phyloP scores from a whole-genome alignment of 768 basidiomycete species.

The Rubroboletus satanas region DNA sequence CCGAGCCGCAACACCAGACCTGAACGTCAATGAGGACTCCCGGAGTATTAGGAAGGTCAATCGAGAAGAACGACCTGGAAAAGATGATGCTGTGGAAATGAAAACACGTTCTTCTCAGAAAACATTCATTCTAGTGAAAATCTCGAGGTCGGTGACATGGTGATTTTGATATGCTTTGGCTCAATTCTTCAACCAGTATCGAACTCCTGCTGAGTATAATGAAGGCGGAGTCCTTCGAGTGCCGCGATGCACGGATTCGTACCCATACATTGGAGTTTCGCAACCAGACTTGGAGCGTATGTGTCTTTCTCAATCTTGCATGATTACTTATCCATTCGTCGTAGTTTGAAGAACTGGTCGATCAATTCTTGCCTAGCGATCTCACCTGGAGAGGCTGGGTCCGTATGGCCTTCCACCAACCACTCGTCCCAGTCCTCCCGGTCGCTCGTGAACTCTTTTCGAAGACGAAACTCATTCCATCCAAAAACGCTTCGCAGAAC shows the following conservation, averaged over 20 bases:
- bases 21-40: slow-evolving; percentile 20
- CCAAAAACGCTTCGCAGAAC: slow-evolving; percentile 30
- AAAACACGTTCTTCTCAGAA: slow-evolving; percentile 76
- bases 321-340: slow-evolving; percentile 3
- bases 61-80: slow-evolving; percentile 20
- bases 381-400: slow-evolving; percentile 80
- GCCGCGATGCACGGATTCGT: slow-evolving; percentile 71
- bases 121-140: slow-evolving; percentile 75
- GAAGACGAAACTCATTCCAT: slow-evolving; percentile 68
- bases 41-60: slow-evolving; percentile 14
- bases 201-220: slow-evolving; percentile 73
- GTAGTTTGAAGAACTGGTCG: slow-evolving; percentile 76
- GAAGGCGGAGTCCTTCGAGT: slow-evolving; percentile 83
- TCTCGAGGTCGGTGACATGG: slow-evolving; percentile 52
- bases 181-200: slow-evolving; percentile 41
- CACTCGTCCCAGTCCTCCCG: slow-evolving; percentile 70
- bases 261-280: slow-evolving; percentile 79
- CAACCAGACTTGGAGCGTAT: slow-evolving; percentile 79
- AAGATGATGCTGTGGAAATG: slow-evolving; percentile 75
- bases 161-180: slow-evolving; percentile 10
- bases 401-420: slow-evolving; percentile 79
- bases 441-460: slow-evolving; percentile 75
- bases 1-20: slow-evolving; percentile 14
- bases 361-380: slow-evolving; percentile 76
- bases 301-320: slow-evolving; percentile 25